Evolutionary conservation across 441 rosid species (phyloP).

Genomic region (Adansonia gregorii): DNA sequence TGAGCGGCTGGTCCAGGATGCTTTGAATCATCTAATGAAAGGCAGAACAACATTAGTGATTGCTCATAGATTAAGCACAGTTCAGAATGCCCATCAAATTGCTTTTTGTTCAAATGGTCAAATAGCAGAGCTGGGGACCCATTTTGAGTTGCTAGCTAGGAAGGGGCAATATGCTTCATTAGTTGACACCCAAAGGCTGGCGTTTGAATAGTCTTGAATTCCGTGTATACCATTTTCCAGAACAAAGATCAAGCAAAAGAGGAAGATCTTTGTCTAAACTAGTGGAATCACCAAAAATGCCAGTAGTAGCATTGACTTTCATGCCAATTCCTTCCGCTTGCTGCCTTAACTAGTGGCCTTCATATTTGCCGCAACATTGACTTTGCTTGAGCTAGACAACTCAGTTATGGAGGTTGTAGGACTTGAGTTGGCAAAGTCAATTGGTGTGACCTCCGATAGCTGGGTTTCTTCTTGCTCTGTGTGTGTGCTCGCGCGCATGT

Average conservation of each 20-base stretch:
- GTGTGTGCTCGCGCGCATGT: no score
- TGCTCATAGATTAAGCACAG: conserved; percentile 93
- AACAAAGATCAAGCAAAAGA: neutral
- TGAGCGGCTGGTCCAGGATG: conserved; percentile 84
- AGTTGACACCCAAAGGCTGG: conserved; percentile 86
- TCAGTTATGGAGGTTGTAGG: neutral
- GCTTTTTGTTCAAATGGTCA: conserved; percentile 79
- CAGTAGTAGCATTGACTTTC: neutral
- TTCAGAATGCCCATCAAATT: conserved; percentile 84
- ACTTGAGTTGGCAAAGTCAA: neutral
- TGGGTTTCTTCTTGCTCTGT: neutral
- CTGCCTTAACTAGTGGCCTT: neutral
- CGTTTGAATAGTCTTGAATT: conserved; percentile 60
- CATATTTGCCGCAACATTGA: neutral
- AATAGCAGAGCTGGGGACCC: conserved; percentile 83
- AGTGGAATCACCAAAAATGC: neutral
- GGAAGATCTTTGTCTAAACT: conserved; percentile 15
- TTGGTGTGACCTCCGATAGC: neutral
- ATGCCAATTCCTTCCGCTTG: neutral
- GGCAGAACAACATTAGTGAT: conserved; percentile 87
- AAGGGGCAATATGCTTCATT: conserved; percentile 84
- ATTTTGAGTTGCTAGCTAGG: conserved; percentile 63
- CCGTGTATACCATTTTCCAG: neutral
- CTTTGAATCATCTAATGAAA: conserved; percentile 81
- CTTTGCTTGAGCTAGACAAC: neutral